Evolutionary conservation across 2,329 filamentous ascomycete species (phyloP).

Genomic region (Fusarium guadeloupense): DNA sequence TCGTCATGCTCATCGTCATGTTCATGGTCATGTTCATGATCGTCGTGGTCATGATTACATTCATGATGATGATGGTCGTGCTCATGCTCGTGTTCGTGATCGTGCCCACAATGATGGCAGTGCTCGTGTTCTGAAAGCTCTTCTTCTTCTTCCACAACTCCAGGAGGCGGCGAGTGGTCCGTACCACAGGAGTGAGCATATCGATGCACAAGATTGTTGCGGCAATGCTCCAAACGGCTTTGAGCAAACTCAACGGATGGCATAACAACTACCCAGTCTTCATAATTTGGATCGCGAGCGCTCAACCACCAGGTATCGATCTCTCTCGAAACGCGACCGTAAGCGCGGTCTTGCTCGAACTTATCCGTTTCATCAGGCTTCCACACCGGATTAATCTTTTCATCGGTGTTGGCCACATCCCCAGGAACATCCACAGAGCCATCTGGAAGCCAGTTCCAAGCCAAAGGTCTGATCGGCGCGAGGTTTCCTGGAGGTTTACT

Average conservation of each 20-base stretch:
- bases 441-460: slow-evolving; percentile 65
- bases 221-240: slow-evolving; percentile 65
- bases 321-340: slow-evolving; percentile 70
- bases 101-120: slow-evolving; percentile 47
- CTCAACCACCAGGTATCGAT: slow-evolving; percentile 73
- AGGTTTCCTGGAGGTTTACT: slow-evolving; percentile 61
- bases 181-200: slow-evolving; percentile 58
- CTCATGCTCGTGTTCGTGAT: slow-evolving; percentile 12
- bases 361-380: slow-evolving; percentile 63
- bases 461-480: slow-evolving; percentile 60
- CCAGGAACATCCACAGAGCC: slow-evolving; percentile 44
- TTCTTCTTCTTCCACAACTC: slow-evolving; percentile 49
- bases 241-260: slow-evolving; percentile 68
- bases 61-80: slow-evolving; percentile 37
- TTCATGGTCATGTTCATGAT: slow-evolving; percentile 46
- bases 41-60: slow-evolving; percentile 44
- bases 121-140: slow-evolving; percentile 51
- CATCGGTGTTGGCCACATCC: slow-evolving; percentile 50
- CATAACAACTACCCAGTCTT: slow-evolving; percentile 67
- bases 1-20: slow-evolving; percentile 42
- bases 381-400: slow-evolving; percentile 60
- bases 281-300: slow-evolving; percentile 68
- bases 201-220: slow-evolving; percentile 66
- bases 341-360: slow-evolving; percentile 66
- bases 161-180: slow-evolving; percentile 51